Evolutionary conservation across 1,284 basidiomycete species (phyloP).

Genomic region (Crocinoboletus sp.): DNA sequence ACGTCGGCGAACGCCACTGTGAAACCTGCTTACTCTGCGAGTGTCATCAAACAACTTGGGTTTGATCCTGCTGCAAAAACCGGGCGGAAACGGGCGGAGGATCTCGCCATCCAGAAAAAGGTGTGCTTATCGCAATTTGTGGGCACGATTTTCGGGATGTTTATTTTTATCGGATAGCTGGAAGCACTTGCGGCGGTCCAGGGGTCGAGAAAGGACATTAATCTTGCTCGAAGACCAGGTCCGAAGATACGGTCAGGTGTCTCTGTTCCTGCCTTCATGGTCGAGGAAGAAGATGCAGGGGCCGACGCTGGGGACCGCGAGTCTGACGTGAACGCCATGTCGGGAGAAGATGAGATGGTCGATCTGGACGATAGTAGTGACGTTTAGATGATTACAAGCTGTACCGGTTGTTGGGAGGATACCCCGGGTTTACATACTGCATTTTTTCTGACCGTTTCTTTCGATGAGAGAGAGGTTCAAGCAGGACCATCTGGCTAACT

Average conservation of each 20-base stretch:
- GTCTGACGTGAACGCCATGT: slow-evolving; percentile 13
- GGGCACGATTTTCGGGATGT: background rate
- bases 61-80: slow-evolving; percentile 64
- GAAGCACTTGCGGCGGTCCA: slow-evolving; percentile 47
- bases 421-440: background rate
- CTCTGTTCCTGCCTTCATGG: slow-evolving; percentile 28
- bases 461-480: no score
- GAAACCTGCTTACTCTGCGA: slow-evolving; percentile 57
- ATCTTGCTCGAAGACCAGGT: slow-evolving; percentile 53
- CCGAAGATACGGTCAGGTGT: slow-evolving; percentile 51
- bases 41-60: slow-evolving; percentile 61
- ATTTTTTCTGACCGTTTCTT: background rate
- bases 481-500: no score
- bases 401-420: background rate
- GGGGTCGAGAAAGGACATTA: slow-evolving; percentile 42
- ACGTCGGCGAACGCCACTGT: slow-evolving; percentile 6
- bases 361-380: slow-evolving; percentile 28
- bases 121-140: slow-evolving; percentile 29
- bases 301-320: slow-evolving; percentile 4
- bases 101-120: slow-evolving; percentile 49
- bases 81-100: slow-evolving; percentile 40
- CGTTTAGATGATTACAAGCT: background rate
- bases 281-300: slow-evolving; percentile 4
- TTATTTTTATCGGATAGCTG: slow-evolving; percentile 36
- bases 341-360: slow-evolving; percentile 19